A percentile compares a stretch with the other conserved stretches of the same genome.
Evolutionary conservation across 2,329 filamentous ascomycete species (phyloP).

Genomic region (Xylariaceae sp.): DNA sequence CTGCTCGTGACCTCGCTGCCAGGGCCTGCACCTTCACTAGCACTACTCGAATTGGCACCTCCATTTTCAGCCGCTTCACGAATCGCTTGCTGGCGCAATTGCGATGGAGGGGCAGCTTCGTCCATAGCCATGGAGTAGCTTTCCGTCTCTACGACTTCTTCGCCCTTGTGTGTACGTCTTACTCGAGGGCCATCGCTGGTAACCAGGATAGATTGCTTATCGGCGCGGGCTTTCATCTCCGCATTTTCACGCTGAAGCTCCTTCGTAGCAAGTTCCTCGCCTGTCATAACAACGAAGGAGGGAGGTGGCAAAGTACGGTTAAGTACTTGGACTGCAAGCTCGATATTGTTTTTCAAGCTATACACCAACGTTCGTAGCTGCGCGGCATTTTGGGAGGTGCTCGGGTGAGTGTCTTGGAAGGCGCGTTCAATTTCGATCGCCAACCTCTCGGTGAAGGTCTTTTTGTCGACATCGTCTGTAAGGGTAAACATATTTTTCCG

Average conservation of each 20-base stretch:
- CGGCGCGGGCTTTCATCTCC: constrained; percentile 69
- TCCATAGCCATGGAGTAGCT: constrained; percentile 35
- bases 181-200: constrained; percentile 72
- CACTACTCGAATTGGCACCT: constrained; percentile 7
- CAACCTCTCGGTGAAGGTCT: constrained; percentile 61
- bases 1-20: constrained; percentile 5
- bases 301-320: constrained; percentile 64
- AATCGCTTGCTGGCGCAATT: constrained; percentile 33
- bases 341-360: constrained; percentile 84
- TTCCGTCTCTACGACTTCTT: constrained; percentile 81
- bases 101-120: constrained; percentile 35
- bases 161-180: constrained; percentile 88
- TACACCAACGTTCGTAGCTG: constrained; percentile 73
- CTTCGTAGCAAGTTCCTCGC: constrained; percentile 86
- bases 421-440: constrained; percentile 77
- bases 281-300: constrained; percentile 80
- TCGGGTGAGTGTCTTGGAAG: constrained; percentile 51
- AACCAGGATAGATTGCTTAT: constrained; percentile 80
- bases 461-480: constrained; percentile 57
- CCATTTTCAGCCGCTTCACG: constrained; percentile 28
- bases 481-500: constrained; percentile 60
- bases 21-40: constrained; percentile 8
- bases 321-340: constrained; percentile 72
- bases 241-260: constrained; percentile 76
- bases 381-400: constrained; percentile 47